Conservation (phyloP, 306 rosid species). For the Lathyrus aphaca region DNA sequence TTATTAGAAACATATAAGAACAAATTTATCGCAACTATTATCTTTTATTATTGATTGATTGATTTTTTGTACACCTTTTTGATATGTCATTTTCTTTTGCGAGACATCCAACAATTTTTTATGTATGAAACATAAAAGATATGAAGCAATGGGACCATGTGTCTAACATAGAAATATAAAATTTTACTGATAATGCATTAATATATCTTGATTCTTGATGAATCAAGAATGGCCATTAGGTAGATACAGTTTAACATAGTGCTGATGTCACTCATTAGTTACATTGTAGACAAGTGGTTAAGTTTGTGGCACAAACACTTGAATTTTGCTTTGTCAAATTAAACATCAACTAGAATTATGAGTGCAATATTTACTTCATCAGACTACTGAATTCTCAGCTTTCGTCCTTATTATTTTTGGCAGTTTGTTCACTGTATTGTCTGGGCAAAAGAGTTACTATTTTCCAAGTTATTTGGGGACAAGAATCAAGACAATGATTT, state of each 20-base stretch:
- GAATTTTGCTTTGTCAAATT: background rate
- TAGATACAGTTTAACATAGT: conserved; percentile 8
- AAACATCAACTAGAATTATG: conserved; percentile 11
- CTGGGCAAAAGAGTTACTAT: conserved; percentile 97
- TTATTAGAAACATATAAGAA: conserved; percentile 5
- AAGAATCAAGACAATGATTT: conserved; percentile 92
- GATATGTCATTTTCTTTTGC: conserved; percentile 12
- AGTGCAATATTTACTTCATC: conserved; percentile 1
- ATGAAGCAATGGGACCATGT: too few relatives aligned
- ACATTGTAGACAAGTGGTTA: background rate
- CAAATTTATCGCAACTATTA: background rate
- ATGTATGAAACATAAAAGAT: too few relatives aligned
- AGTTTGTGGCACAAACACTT: conserved; percentile 8
- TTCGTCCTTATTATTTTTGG: conserved; percentile 22
- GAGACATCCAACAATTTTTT: conserved; percentile 9
- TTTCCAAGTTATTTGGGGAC: conserved; percentile 90
- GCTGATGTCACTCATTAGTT: conserved; percentile 6
- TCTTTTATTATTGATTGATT: background rate
- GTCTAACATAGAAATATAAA: background rate
- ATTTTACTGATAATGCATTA: conserved; percentile 3
- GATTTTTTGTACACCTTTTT: conserved; percentile 23
- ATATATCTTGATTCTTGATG: conserved; percentile 25
- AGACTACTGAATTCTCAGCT: conserved; percentile 20
- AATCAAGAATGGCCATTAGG: conserved; percentile 18
- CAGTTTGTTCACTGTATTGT: conserved; percentile 99